Conservation (phyloP, 768 basidiomycete species). For the Fomitopsis pulvina region DNA sequence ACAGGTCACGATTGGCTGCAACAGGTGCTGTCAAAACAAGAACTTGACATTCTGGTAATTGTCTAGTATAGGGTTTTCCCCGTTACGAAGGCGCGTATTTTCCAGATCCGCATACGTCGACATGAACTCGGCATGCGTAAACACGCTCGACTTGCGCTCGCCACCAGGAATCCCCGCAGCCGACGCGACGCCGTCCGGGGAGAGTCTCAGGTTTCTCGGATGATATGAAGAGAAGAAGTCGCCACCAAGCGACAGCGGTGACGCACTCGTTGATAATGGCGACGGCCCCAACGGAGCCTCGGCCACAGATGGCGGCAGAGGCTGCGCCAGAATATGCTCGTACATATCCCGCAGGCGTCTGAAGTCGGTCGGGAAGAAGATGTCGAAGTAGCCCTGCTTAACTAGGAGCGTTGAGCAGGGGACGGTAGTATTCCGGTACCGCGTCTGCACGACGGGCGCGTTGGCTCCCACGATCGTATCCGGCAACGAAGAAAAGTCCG, state of each 20-base stretch:
- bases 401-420: constrained; percentile 90
- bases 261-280: constrained; percentile 44
- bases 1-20: background rate
- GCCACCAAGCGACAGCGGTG: constrained; percentile 45
- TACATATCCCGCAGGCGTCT: constrained; percentile 84
- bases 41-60: constrained; percentile 95
- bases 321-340: constrained; percentile 69
- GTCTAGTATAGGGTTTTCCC: constrained; percentile 84
- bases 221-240: constrained; percentile 70
- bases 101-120: constrained; percentile 73
- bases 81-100: constrained; percentile 65
- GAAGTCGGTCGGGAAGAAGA: constrained; percentile 96
- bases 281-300: constrained; percentile 30
- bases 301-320: constrained; percentile 25
- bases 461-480: constrained; percentile 72
- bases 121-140: constrained; percentile 86
- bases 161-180: constrained; percentile 75
- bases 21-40: constrained; percentile 54
- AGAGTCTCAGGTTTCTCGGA: constrained; percentile 49
- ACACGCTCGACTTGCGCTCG: constrained; percentile 77
- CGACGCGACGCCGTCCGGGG: constrained; percentile 64
- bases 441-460: constrained; percentile 94
- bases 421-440: constrained; percentile 77
- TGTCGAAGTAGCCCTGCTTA: constrained; percentile 94
- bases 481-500: constrained; percentile 86